Conservation (phyloP, 2,329 filamentous ascomycete genomes). For the Alternaria ethzedia region DNA sequence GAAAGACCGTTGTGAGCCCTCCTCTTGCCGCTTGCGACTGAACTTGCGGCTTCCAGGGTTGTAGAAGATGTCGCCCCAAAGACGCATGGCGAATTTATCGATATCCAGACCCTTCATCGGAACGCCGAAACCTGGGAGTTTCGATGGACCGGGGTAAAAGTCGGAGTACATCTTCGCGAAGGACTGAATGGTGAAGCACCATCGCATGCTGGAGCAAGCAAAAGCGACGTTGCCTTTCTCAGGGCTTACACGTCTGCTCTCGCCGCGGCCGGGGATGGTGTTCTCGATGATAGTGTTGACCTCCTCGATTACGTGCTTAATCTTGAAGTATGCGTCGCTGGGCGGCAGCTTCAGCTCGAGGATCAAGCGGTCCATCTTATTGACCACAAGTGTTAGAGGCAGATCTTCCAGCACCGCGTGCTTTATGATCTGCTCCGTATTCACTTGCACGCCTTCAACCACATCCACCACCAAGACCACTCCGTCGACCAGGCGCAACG, state of each 20-base stretch:
- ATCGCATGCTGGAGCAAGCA: slow-evolving; percentile 89
- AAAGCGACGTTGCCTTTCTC: slow-evolving; percentile 99
- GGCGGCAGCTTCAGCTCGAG: slow-evolving; percentile 93
- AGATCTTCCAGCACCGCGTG: slow-evolving; percentile 90
- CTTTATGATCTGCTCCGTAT: slow-evolving; percentile 96
- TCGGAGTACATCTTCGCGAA: slow-evolving; percentile 98
- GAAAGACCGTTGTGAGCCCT: slow-evolving; percentile 82
- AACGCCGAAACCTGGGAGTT: slow-evolving; percentile 42
- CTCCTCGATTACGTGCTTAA: slow-evolving; percentile 98
- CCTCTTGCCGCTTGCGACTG: slow-evolving; percentile 83
- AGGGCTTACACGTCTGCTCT: slow-evolving; percentile 81
- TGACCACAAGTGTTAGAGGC: slow-evolving; percentile 87
- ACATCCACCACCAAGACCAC: slow-evolving; percentile 94
- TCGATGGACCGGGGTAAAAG: slow-evolving; percentile 69
- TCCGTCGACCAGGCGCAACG: slow-evolving; percentile 85
- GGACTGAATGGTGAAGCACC: slow-evolving; percentile 93
- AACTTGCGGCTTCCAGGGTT: slow-evolving; percentile 91
- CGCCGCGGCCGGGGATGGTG: slow-evolving; percentile 79
- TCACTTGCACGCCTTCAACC: slow-evolving; percentile 97
- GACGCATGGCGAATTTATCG: slow-evolving; percentile 78
- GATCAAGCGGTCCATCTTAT: slow-evolving; percentile 96
- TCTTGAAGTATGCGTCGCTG: slow-evolving; percentile 96
- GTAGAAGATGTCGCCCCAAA: slow-evolving; percentile 98
- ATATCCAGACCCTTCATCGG: slow-evolving; percentile 65
- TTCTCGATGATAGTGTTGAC: slow-evolving; percentile 96